Conservation (phyloP, 2,329 filamentous ascomycete genomes). For the Phialemoniopsis sp. region DNA sequence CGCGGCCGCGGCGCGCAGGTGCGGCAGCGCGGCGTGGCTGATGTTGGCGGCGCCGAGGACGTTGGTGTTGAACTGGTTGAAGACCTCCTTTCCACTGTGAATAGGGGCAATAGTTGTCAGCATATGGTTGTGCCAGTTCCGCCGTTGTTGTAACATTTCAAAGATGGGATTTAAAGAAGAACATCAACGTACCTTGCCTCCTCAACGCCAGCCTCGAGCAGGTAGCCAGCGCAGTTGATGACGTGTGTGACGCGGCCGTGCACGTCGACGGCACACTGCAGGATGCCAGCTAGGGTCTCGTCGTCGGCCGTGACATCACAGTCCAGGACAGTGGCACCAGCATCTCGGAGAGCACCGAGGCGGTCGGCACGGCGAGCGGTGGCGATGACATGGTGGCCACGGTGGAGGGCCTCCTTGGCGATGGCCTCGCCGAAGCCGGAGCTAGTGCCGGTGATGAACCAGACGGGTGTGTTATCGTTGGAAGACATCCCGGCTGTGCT, state of each 20-base stretch:
- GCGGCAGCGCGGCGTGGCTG: slow-evolving; percentile 40
- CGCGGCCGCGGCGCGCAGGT: slow-evolving; percentile 30
- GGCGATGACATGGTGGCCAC: slow-evolving; percentile 36
- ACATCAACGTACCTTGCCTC: slow-evolving; percentile 15
- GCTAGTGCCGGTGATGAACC: slow-evolving; percentile 34
- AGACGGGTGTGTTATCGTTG: too few species aligned
- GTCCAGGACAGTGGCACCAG: slow-evolving; percentile 17
- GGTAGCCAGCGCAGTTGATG: slow-evolving; percentile 18
- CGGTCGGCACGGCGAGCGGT: slow-evolving; percentile 16
- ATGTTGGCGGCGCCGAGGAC: slow-evolving; percentile 48
- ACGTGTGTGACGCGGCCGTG: slow-evolving; percentile 17
- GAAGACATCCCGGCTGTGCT: too few species aligned
- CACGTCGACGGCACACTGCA: slow-evolving; percentile 8
- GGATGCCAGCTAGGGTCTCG: slow-evolving; percentile 7
- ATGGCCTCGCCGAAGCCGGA: slow-evolving; percentile 34
- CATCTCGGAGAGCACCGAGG: slow-evolving; percentile 7
- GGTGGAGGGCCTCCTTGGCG: slow-evolving; percentile 24
- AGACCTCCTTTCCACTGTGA: too few species aligned
- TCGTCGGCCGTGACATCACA: slow-evolving; percentile 19
- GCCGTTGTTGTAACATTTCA: slow-evolving; percentile 11
- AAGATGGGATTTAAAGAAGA: background rate
- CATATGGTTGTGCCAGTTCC: too few species aligned
- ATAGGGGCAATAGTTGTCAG: too few species aligned
- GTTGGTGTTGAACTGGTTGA: slow-evolving; percentile 43
- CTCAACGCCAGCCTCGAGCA: slow-evolving; percentile 19